Conservation (phyloP, 768 basidiomycete genomes). For the Phylloporus sp. region DNA sequence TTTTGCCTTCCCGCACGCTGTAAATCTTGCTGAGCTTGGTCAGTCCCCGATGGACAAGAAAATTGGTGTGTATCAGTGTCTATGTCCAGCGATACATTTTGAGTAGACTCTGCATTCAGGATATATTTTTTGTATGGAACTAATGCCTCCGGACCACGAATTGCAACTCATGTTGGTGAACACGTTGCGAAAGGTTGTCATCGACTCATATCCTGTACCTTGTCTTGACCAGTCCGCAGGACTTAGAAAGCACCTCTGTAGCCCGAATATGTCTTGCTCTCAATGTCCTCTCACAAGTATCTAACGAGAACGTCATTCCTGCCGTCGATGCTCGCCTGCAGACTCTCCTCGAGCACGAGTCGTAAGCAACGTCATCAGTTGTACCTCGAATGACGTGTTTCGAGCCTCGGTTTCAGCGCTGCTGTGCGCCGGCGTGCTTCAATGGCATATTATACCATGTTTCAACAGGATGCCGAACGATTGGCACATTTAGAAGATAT, state of each 20-base stretch:
- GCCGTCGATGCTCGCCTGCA: slow-evolving; percentile 66
- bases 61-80: slow-evolving; percentile 45
- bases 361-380: slow-evolving; percentile 56
- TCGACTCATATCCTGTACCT: background rate
- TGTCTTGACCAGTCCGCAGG: slow-evolving; percentile 40
- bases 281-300: slow-evolving; percentile 58
- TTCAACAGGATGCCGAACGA: slow-evolving; percentile 42
- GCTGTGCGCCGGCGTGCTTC: slow-evolving; percentile 62
- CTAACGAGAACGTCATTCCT: slow-evolving; percentile 67
- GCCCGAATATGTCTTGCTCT: slow-evolving; percentile 68
- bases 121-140: slow-evolving; percentile 71
- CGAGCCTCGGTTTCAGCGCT: slow-evolving; percentile 35
- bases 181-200: slow-evolving; percentile 66
- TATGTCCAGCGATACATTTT: background rate
- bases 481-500: slow-evolving; percentile 38
- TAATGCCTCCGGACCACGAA: slow-evolving; percentile 68
- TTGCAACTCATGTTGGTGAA: slow-evolving; percentile 82
- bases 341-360: slow-evolving; percentile 64
- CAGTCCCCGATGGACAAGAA: slow-evolving; percentile 57
- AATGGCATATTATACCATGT: slow-evolving; percentile 53
- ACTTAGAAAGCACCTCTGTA: slow-evolving; percentile 57
- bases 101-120: slow-evolving; percentile 39
- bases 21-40: slow-evolving; percentile 74
- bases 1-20: slow-evolving; percentile 73
- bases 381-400: slow-evolving; percentile 1